These are phyloP conservation scores for Cyberlindnera sargentensis DNA, from an alignment of 805 yeast species.

Conservation along the genomic window DNA sequence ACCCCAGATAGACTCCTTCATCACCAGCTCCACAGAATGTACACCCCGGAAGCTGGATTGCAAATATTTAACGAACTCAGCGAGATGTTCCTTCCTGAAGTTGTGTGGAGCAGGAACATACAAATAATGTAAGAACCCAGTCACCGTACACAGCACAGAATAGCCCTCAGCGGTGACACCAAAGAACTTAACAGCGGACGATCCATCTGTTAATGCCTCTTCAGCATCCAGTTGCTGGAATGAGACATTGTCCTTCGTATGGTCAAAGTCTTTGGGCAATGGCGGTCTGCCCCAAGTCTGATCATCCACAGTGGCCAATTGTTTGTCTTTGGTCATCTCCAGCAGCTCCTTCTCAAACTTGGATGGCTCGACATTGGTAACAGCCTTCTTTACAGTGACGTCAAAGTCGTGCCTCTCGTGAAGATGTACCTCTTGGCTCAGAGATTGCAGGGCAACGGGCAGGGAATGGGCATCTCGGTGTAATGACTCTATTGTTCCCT, in stretches of 20 bases:
- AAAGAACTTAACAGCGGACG: constrained; percentile 71
- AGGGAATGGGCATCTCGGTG: constrained; percentile 22
- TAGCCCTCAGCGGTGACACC: constrained; percentile 89
- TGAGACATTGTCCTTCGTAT: constrained; percentile 43
- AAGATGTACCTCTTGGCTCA: constrained; percentile 9
- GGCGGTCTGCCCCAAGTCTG: constrained; percentile 54
- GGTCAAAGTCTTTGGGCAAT: constrained; percentile 41
- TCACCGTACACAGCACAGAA: constrained; percentile 83
- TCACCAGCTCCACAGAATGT: constrained; percentile 52
- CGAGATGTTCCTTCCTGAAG: constrained; percentile 50
- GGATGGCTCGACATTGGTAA: constrained; percentile 32
- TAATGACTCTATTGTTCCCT: constrained; percentile 17
- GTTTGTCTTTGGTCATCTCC: constrained; percentile 34
- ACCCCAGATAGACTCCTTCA: constrained; percentile 92
- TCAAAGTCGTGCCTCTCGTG: constrained; percentile 26
- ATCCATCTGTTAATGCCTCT: constrained; percentile 55
- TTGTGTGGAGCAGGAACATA: constrained; percentile 88
- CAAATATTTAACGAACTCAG: constrained; percentile 39
- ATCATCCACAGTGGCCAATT: constrained; percentile 19
- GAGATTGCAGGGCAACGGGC: constrained; percentile 18
- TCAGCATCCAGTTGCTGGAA: constrained; percentile 96
- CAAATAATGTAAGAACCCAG: constrained; percentile 83
- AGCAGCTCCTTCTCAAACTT: constrained; percentile 47
- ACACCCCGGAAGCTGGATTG: constrained; percentile 47
- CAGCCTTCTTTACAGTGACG: constrained; percentile 18